Base-by-base conservation (phyloP, 2,329 filamentous ascomycete genomes). In the Fusarium continuum region DNA sequence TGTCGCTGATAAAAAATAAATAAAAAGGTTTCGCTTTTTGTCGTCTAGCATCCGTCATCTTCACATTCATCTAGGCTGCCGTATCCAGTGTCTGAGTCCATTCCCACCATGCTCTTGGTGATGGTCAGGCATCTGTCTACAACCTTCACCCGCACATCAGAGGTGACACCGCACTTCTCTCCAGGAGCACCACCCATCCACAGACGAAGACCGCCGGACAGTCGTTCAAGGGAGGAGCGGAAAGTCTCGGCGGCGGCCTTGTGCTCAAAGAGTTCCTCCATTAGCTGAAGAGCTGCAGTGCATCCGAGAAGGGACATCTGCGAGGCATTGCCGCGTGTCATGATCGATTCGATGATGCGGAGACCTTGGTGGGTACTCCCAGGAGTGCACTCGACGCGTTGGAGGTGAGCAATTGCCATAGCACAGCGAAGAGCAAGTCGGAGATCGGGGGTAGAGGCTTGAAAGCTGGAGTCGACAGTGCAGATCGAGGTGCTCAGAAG, bases 31-130 rank as follows among this genome's bases (percentile, higher is more conserved):
- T 55, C 44, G 55, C 51, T 54, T 48, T 28, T 49, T 28, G 43
- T 61, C 55, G 31, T 68, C 57, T 67, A 65, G 45, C 70, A 68
- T 55, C 60, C 70, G 34, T 68, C 67, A 14, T 75, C 77, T 36
- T 81, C 81, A 44, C 76, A 76, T 36, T 85, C 83, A 55, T 79
- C 83, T 79, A 85, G 83, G 61, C 80, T 87, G 41, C 80, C 85
- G 71, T 88, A 88, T 8, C 86, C 86, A 2, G 82, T 82, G 65
- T 88, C 86, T 11, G 78, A 74, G 54, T 86, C 82, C 81, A 88
- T 87, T 8, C 86, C 85, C 8, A 87, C 80, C 31, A 85, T 76
- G 44, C 76, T 80, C 70, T 85, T 86, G 13, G 83, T 85, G 29
- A 88, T 80, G 10, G 74, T 69, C 16, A 88, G 72, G 58, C 86